A percentile compares a stretch with the other conserved stretches of the same genome.
Evolutionary conservation across 2,329 filamentous ascomycete genomes (phyloP).

Genomic region (Herpotrichia juniperi): DNA sequence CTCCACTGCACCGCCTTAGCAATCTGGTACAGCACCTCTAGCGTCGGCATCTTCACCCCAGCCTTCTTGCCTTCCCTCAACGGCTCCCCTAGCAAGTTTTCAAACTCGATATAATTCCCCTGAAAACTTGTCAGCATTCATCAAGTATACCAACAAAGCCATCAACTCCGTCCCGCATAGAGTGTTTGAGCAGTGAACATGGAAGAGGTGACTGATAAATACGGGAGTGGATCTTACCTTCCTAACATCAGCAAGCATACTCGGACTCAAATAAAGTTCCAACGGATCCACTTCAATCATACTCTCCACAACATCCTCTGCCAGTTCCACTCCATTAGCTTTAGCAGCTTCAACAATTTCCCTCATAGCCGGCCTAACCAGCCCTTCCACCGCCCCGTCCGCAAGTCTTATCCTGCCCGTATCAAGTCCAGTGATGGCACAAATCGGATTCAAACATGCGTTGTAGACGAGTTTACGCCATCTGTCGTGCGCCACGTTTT

Average conservation of each 20-base stretch:
- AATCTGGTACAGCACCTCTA: slow-evolving; percentile 57
- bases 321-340: slow-evolving; percentile 52
- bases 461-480: slow-evolving; percentile 62
- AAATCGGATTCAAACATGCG: slow-evolving; percentile 60
- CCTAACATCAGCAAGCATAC: slow-evolving; percentile 60
- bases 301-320: slow-evolving; percentile 50
- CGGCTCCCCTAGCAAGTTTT: slow-evolving; percentile 64
- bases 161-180: too few relatives aligned
- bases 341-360: slow-evolving; percentile 57
- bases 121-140: slow-evolving; percentile 20
- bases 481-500: slow-evolving; percentile 51
- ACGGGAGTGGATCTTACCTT: slow-evolving; percentile 53
- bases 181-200: too few relatives aligned
- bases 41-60: slow-evolving; percentile 58
- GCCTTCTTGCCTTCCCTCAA: slow-evolving; percentile 56
- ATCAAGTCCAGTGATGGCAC: slow-evolving; percentile 58
- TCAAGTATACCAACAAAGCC: too few relatives aligned
- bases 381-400: slow-evolving; percentile 51
- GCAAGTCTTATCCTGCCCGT: slow-evolving; percentile 57
- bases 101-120: slow-evolving; percentile 63
- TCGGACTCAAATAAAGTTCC: slow-evolving; percentile 57
- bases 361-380: slow-evolving; percentile 61
- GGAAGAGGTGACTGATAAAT: too few relatives aligned
- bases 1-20: slow-evolving; percentile 57
- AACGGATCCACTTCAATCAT: slow-evolving; percentile 58